Base-by-base conservation (phyloP, 345 rosid genomes). In the Raphanus raphanistrum region DNA sequence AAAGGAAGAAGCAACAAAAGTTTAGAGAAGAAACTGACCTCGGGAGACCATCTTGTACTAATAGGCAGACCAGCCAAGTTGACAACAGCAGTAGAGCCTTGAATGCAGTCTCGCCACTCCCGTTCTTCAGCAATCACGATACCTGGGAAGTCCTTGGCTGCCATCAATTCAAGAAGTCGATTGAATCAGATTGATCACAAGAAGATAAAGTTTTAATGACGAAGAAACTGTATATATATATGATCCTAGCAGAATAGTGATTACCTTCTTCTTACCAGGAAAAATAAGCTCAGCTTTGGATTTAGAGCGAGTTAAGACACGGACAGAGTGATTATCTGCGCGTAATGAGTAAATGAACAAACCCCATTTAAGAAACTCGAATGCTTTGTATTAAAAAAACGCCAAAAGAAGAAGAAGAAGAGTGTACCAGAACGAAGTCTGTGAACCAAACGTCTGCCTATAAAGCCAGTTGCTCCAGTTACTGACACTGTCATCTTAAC, bases 241-340 rank as follows among this genome's bases (percentile, higher is more conserved):
- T 52, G 70, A 77, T 57, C 74, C 61, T 62, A 17, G 66, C 52
- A 73, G 70, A 71, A 62, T 52, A 76, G 16, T 82, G 50, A 43
- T 90, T 92, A 90, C 97, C 97, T 94, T 88, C 95, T 92, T 88
- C 97, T 92, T 94, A 94, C 97, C 97, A 54, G 98, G 97, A 92
- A 94, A 94, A 82, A 88, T 84, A 84, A 81, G 75, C 86, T 87
- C 83, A 48, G 98, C 97, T 85, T 87, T 89, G 43, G 97, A 87
- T 83, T 80, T 88, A 29, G 97, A 89, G 73, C 97, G 98, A 35
- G 97, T 92, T 82, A 94, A 86, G 82, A 94, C 91, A 58, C 85
- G 88, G 68, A 90, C 77, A 26, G 73, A 73, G 77, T 90, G 95
- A 64, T 84, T 87, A 65, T 89, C 98, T 92, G 94, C 85, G 71